These are phyloP conservation scores for Globisporangium echinulatum DNA, from an alignment of 352 stramenopile genomes.

Conservation along the genomic window DNA sequence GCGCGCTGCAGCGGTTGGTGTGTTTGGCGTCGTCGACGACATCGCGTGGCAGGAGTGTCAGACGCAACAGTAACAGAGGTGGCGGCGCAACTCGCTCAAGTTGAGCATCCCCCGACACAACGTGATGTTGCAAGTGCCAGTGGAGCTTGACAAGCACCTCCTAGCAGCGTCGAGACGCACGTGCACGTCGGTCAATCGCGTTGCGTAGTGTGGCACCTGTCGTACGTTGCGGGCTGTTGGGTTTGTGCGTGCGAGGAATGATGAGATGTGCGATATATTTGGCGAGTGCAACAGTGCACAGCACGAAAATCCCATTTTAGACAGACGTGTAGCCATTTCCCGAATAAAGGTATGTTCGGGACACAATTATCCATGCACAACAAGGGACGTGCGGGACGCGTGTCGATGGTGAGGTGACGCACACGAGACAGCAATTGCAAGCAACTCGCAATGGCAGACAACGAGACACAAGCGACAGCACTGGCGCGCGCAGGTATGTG, in stretches of 20 bases:
- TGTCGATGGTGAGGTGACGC: background rate
- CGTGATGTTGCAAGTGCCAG: too few relatives aligned
- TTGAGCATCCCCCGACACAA: background rate
- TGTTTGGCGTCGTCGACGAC: constrained; percentile 3
- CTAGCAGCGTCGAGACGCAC: too few relatives aligned
- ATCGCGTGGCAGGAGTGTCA: background rate
- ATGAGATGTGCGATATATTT: too few relatives aligned
- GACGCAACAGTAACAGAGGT: background rate
- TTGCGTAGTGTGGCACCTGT: too few relatives aligned
- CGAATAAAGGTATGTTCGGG: background rate
- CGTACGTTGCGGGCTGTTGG: too few relatives aligned
- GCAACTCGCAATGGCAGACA: background rate
- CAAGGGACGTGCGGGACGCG: background rate
- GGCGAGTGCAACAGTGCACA: background rate
- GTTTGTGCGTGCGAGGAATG: too few relatives aligned
- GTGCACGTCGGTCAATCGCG: too few relatives aligned
- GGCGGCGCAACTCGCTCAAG: background rate
- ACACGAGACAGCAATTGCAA: background rate
- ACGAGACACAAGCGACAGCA: background rate
- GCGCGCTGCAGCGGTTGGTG: background rate
- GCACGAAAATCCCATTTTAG: background rate
- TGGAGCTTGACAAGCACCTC: too few relatives aligned
- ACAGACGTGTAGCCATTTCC: constrained; percentile 4
- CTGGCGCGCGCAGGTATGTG: background rate
- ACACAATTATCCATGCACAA: background rate